Conservation (phyloP, 2,329 filamentous ascomycete species). For the Xylariaceae sp. region DNA sequence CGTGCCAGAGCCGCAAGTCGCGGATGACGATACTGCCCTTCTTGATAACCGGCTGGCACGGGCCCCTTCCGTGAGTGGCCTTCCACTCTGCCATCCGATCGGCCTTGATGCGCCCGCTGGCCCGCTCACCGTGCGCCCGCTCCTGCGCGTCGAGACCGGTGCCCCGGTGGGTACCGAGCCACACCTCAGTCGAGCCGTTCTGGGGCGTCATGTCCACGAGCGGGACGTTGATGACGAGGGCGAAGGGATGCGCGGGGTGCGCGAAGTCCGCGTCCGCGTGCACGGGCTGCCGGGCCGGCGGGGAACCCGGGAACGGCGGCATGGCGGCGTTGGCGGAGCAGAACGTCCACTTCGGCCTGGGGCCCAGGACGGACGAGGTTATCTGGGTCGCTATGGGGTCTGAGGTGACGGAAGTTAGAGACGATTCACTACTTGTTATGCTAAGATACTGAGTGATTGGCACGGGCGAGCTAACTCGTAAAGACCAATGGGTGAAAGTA, state of each 20-base stretch:
- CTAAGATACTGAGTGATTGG: no score
- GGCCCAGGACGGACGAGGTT: slow-evolving; percentile 57
- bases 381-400: slow-evolving; percentile 59
- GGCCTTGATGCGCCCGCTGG: slow-evolving; percentile 53
- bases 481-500: slow-evolving; percentile 56
- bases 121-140: slow-evolving; percentile 53
- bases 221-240: slow-evolving; percentile 57
- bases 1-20: slow-evolving; percentile 65
- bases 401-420: slow-evolving; percentile 23
- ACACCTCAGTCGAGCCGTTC: slow-evolving; percentile 62
- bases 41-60: slow-evolving; percentile 52
- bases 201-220: slow-evolving; percentile 52
- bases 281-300: slow-evolving; percentile 54
- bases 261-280: slow-evolving; percentile 63
- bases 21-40: slow-evolving; percentile 61
- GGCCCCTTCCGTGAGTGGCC: slow-evolving; percentile 39
- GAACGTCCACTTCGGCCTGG: slow-evolving; percentile 58
- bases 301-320: slow-evolving; percentile 46
- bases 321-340: slow-evolving; percentile 61
- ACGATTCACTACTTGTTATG: not conserved
- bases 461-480: slow-evolving; percentile 44
- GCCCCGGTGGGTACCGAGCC: slow-evolving; percentile 56
- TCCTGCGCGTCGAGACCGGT: slow-evolving; percentile 45
- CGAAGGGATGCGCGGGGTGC: slow-evolving; percentile 58
- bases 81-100: slow-evolving; percentile 43